Conservation (phyloP, 2,329 filamentous ascomycete species). For the Paraphoma chrysanthemicola region DNA sequence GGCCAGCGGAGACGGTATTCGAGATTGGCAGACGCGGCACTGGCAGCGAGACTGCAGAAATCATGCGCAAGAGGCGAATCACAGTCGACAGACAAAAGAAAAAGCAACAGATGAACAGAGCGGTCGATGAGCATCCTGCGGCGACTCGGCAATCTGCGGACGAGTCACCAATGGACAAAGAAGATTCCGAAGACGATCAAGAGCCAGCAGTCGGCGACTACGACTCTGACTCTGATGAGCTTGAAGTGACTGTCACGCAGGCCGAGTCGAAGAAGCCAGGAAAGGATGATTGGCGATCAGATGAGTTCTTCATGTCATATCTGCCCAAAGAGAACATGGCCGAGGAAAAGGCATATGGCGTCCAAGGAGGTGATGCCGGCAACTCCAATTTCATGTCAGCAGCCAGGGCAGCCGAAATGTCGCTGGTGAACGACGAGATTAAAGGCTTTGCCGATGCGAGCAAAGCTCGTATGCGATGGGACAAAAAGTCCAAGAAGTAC, state of each 20-base stretch:
- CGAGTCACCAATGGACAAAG: constrained; percentile 19
- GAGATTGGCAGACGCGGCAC: constrained; percentile 80
- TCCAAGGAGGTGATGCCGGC: constrained; percentile 74
- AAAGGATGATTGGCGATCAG: constrained; percentile 73
- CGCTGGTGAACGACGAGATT: constrained; percentile 87
- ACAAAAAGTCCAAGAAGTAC: constrained; percentile 96
- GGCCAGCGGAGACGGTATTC: constrained; percentile 94
- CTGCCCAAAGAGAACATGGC: constrained; percentile 82
- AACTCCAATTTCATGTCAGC: constrained; percentile 81
- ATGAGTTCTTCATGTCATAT: constrained; percentile 97
- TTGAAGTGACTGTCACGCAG: constrained; percentile 59
- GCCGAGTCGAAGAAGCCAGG: constrained; percentile 38
- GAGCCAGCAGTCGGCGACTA: constrained; percentile 44
- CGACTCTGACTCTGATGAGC: constrained; percentile 59
- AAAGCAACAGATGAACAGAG: constrained; percentile 50
- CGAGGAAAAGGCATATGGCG: constrained; percentile 92
- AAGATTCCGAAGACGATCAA: constrained; percentile 45
- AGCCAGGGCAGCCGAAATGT: constrained; percentile 88
- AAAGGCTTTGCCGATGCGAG: constrained; percentile 80
- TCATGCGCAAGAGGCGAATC: constrained; percentile 76
- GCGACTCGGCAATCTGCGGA: constrained; percentile 7
- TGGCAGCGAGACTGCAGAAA: constrained; percentile 69
- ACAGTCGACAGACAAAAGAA: constrained; percentile 68
- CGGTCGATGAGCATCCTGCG: constrained; percentile 23
- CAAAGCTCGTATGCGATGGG: constrained; percentile 85